A percentile compares a stretch with the other conserved stretches of the same genome.
phyloP scores from a whole-genome alignment of 2,329 filamentous ascomycete genomes.

The Penicillium fuscoglaucum region DNA sequence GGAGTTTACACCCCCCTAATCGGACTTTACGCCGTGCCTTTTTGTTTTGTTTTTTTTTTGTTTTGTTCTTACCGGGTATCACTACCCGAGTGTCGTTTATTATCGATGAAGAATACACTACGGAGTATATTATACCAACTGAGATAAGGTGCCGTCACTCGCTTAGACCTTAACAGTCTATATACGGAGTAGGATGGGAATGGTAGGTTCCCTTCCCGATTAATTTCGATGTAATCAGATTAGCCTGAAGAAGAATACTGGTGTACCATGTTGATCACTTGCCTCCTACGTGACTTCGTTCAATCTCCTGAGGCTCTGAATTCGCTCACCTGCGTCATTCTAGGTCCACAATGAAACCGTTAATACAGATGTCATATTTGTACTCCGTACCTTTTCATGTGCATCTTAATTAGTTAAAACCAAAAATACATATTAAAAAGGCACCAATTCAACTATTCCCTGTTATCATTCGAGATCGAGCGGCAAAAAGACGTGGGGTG shows the following conservation, averaged over 20 bases:
- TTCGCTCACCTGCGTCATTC: background rate
- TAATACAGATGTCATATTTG: background rate
- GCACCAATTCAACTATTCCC: background rate
- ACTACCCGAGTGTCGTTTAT: background rate
- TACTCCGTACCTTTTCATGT: background rate
- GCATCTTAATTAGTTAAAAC: background rate
- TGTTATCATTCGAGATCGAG: conserved; percentile 1
- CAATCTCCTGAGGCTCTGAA: background rate
- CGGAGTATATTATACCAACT: background rate
- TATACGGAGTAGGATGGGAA: background rate
- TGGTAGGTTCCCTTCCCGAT: background rate
- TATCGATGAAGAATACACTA: background rate
- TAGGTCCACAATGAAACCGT: conserved; percentile 1
- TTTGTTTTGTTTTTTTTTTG: background rate
- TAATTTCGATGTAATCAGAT: background rate
- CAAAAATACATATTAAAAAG: background rate
- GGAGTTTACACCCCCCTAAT: conserved; percentile 14
- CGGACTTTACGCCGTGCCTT: conserved; percentile 18
- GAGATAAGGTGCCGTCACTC: background rate
- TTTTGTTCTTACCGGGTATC: background rate
- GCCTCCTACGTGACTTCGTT: background rate
- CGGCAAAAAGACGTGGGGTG: conserved; percentile 1
- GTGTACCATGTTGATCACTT: background rate
- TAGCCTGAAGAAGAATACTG: background rate
- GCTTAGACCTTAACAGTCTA: background rate